Percentiles rank a stretch among this genome's conserved stretches.
phyloP scores from a whole-genome alignment of 2,329 filamentous ascomycete genomes.

The Talaromyces sp. region DNA sequence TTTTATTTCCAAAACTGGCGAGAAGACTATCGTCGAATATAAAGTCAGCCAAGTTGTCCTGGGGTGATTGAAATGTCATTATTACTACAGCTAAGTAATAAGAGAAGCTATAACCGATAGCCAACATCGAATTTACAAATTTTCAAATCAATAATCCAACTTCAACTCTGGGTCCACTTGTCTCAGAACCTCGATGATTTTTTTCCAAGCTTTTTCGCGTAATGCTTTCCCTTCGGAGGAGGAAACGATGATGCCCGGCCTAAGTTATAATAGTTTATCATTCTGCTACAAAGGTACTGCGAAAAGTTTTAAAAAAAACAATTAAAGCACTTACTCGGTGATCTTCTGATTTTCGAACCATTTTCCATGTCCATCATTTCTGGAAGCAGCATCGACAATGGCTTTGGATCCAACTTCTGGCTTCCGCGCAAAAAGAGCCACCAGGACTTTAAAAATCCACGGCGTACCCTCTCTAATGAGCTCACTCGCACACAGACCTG shows the following conservation, averaged over 20 bases:
- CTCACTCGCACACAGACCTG: constrained; percentile 17
- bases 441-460: constrained; percentile 1
- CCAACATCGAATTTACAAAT: not conserved
- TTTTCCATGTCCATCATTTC: constrained; percentile 12
- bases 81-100: not conserved
- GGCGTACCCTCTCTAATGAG: constrained; percentile 10
- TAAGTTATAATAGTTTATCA: not conserved
- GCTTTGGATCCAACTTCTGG: constrained; percentile 16
- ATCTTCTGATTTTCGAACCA: constrained; percentile 8
- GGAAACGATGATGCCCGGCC: not conserved
- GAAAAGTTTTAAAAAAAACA: not conserved
- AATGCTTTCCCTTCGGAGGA: constrained; percentile 7
- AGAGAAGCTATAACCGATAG: not conserved
- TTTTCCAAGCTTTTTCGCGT: constrained; percentile 9
- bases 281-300: not conserved
- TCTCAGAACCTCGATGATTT: constrained; percentile 11
- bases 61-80: constrained; percentile 9
- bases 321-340: constrained; percentile 6
- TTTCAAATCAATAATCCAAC: not conserved
- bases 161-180: constrained; percentile 8
- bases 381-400: constrained; percentile 14
- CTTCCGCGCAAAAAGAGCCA: constrained; percentile 12
- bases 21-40: constrained; percentile 36
- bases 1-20: constrained; percentile 32
- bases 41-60: constrained; percentile 34